A percentile compares a stretch with the other conserved stretches of the same genome.
phyloP scores from a whole-genome alignment of 805 yeast genomes.

The Lipomyces chichibuensis region DNA sequence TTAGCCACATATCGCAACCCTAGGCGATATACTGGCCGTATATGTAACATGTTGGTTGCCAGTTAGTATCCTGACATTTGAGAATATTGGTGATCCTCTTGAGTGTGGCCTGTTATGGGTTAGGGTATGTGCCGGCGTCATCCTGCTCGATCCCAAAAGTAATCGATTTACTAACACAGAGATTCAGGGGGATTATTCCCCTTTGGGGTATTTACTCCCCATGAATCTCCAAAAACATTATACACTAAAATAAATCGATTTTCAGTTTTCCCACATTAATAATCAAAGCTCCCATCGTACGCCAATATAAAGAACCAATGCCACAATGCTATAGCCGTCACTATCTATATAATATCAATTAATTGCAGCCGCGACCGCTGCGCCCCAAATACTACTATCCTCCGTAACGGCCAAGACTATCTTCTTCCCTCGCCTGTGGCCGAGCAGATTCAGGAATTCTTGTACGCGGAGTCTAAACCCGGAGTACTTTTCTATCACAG shows the following conservation, averaged over 20 bases:
- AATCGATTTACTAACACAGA: too few species aligned
- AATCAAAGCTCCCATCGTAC: not conserved
- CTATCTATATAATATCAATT: not conserved
- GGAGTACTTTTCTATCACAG: conserved; percentile 44
- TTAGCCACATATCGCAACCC: not conserved
- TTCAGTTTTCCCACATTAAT: not conserved
- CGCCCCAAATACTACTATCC: conserved; percentile 33
- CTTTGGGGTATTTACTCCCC: too few species aligned
- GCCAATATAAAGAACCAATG: not conserved
- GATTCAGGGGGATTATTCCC: too few species aligned
- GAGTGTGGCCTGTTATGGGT: too few species aligned
- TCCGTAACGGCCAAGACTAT: conserved; percentile 18
- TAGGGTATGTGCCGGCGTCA: too few species aligned
- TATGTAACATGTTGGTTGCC: not conserved
- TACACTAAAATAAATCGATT: too few species aligned
- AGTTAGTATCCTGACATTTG: too few species aligned
- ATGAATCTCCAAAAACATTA: too few species aligned
- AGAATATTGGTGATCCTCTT: too few species aligned
- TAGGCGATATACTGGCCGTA: not conserved
- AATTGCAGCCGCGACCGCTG: conserved; percentile 37
- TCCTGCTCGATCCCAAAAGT: too few species aligned
- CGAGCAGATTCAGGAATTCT: conserved; percentile 36
- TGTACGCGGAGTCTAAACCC: conserved; percentile 40
- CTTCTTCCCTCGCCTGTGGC: conserved; percentile 17
- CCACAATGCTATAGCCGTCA: not conserved